phyloP scores from a whole-genome alignment of 306 rosid genomes.

The Quercus mongolica region DNA sequence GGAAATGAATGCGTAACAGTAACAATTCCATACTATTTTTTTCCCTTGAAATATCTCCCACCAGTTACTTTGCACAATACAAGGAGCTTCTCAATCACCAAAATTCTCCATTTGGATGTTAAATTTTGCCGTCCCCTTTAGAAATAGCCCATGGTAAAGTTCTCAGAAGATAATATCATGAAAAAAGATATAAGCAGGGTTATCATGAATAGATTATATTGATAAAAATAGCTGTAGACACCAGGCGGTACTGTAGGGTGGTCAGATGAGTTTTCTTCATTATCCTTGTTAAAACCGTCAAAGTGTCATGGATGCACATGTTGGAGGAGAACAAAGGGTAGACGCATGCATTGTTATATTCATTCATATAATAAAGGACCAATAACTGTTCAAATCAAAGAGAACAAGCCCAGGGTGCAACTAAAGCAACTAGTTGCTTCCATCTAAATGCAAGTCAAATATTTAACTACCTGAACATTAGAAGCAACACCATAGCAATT shows the following conservation, averaged over 20 bases:
- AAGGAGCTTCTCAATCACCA: neutral
- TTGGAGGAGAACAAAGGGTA: neutral
- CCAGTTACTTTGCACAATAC: slow-evolving; percentile 1
- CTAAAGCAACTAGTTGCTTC: neutral
- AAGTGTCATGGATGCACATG: neutral
- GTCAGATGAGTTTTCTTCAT: neutral
- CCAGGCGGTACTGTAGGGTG: neutral
- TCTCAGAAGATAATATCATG: neutral
- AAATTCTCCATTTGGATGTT: neutral
- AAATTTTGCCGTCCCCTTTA: neutral
- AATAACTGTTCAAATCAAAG: neutral
- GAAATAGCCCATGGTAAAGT: neutral
- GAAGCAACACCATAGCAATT: slow-evolving; percentile 10
- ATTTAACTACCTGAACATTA: neutral
- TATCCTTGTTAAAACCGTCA: neutral
- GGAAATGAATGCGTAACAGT: neutral
- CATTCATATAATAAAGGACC: neutral
- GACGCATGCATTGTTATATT: neutral
- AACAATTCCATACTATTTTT: slow-evolving; percentile 6
- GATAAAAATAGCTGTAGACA: neutral
- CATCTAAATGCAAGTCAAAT: slow-evolving; percentile 2
- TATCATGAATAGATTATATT: neutral
- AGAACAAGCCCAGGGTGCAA: neutral
- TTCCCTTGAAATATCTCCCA: neutral
- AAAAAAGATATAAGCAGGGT: neutral